Percentiles rank a stretch among this genome's conserved stretches.
phyloP scores from a whole-genome alignment of 2,329 filamentous ascomycete genomes.

The Sporothrix humicola region DNA sequence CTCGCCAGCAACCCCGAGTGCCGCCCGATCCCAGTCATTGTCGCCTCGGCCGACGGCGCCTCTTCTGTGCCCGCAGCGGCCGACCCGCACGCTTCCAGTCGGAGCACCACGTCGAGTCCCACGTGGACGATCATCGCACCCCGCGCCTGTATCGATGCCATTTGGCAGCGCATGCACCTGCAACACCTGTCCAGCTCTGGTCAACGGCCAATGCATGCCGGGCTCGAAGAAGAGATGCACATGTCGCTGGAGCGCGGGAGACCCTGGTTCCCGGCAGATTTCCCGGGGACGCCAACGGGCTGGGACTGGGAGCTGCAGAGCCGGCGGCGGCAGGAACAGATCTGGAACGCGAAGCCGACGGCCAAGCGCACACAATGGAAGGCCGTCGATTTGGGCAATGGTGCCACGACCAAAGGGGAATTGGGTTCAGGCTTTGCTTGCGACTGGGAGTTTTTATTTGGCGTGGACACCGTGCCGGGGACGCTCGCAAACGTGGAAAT shows the following conservation, averaged over 20 bases:
- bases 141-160: conserved; percentile 83
- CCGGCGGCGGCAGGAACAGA: conserved; percentile 60
- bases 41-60: conserved; percentile 54
- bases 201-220: conserved; percentile 77
- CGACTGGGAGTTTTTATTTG: conserved; percentile 77
- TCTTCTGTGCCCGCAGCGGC: conserved; percentile 13
- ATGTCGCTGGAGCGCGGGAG: conserved; percentile 77
- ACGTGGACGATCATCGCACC: conserved; percentile 82
- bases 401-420: conserved; percentile 71
- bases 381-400: conserved; percentile 73
- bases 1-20: conserved; percentile 59
- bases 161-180: conserved; percentile 88
- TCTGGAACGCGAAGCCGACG: conserved; percentile 80
- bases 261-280: conserved; percentile 88
- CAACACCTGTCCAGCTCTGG: conserved; percentile 71
- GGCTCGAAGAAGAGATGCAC: conserved; percentile 78
- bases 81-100: conserved; percentile 53
- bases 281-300: conserved; percentile 78
- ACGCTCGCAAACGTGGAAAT: not conserved
- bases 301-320: conserved; percentile 76
- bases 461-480: not conserved
- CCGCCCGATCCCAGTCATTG: conserved; percentile 76
- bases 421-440: conserved; percentile 81
- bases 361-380: conserved; percentile 80
- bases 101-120: conserved; percentile 21